Evolutionary conservation across 371 early-diverging fungal species (phyloP), one percentile per base, ranked within the genome.

Genomic region (Mortierella sp.): DNA sequence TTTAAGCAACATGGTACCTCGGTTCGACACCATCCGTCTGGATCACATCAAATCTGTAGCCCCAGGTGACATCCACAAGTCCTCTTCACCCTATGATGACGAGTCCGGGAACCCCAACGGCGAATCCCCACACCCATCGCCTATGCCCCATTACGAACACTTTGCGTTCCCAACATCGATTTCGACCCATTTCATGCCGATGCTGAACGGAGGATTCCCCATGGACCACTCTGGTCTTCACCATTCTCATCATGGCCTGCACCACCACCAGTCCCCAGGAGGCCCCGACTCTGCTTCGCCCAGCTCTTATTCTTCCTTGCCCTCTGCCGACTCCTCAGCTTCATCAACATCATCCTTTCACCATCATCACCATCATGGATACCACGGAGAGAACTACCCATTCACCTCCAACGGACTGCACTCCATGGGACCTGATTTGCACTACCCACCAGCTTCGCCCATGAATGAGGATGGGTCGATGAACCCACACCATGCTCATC

Each of bases 171-270:
- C 81, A 4, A 50, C 81, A 2, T 81, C 81, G 6, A 81, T 81
- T 55, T 81, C 81, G 44, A 81, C 81, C 13, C 81, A 81, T 31
- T 81, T 81, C 48, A 81, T 81, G 81, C 81, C 81, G 14, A 74
- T 81, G 65, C n/a, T 81, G 44, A 71, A 70, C 7, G 64, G 68
- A 1, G 71, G 77, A 8, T 77, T 77, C 39, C 41, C 81, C 0
- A 37, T 81, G 26, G 77, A 81, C 39, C 74, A 73, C 29, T 44
- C 70, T 2, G 66, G 61, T 19, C 50, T 76, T 19, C 80, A 75
- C 10, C 76, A 70, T 10, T 45, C 64, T 19, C 79, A 79, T 26
- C 24, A 47, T 44, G 26, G 22, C 45, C 65, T 41, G 39, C 31
- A 67, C 8, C 68, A 77, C 8, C 74, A 69, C 1, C 66, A 64